Conservation (phyloP, 805 yeast species). For the Barnettozyma pratensis region DNA sequence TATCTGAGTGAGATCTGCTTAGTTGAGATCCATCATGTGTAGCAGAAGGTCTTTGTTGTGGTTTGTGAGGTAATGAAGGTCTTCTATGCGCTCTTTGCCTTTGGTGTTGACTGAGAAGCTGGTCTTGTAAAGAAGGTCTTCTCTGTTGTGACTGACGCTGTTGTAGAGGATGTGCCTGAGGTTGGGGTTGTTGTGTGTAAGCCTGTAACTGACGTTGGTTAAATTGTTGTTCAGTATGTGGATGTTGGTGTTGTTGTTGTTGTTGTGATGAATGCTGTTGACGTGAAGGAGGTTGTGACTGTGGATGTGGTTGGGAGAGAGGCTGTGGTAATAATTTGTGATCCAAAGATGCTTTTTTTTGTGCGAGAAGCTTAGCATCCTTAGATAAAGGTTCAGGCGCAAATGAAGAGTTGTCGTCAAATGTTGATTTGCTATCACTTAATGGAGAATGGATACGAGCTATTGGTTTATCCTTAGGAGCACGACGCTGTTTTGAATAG, state of each 20-base stretch:
- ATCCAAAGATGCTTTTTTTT: not conserved
- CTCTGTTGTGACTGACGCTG: not conserved
- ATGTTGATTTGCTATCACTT: slow-evolving; percentile 4
- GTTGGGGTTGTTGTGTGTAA: not conserved
- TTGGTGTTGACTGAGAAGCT: slow-evolving; percentile 1
- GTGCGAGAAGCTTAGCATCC: not conserved
- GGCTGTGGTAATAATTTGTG: slow-evolving; percentile 21
- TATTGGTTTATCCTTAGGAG: slow-evolving; percentile 4
- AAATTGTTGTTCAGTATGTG: too few species aligned
- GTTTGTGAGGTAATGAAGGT: slow-evolving; percentile 1
- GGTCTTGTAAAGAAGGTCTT: slow-evolving; percentile 3
- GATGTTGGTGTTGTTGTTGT: too few species aligned
- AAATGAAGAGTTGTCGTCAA: not conserved
- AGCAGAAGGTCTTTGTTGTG: not conserved
- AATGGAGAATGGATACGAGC: slow-evolving; percentile 14
- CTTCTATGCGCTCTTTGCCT: slow-evolving; percentile 3
- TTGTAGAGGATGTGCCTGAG: too few species aligned
- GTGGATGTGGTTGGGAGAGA: not conserved
- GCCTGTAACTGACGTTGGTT: not conserved
- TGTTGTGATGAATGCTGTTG: not conserved
- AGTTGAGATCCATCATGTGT: not conserved
- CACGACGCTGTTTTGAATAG: slow-evolving; percentile 36
- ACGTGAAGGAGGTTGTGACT: not conserved
- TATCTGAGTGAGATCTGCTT: not conserved
- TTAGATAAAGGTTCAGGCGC: not conserved